Evolutionary conservation across 305 asterid genomes (phyloP).

Genomic region (Fraxinus angustifolia): DNA sequence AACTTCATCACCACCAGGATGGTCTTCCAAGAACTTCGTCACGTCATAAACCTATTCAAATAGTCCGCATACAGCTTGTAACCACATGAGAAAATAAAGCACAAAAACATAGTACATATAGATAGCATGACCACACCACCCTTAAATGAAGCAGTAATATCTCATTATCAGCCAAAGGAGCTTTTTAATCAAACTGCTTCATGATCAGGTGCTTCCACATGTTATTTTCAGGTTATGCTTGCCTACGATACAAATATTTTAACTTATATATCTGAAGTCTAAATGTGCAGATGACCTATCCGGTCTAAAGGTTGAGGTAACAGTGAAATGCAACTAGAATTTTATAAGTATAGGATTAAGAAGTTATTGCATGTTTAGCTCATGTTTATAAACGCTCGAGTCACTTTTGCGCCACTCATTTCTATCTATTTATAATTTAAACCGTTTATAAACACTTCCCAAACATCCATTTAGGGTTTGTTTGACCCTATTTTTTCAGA

Average conservation of each 20-base stretch:
- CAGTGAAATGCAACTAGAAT: neutral
- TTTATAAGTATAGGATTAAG: neutral
- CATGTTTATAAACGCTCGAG: neutral
- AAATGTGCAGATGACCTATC: neutral
- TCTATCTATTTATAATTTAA: neutral
- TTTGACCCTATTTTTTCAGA: too few relatives aligned
- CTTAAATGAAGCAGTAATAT: neutral
- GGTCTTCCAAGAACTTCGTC: slow-evolving; percentile 87
- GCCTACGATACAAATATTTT: neutral
- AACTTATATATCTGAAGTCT: neutral
- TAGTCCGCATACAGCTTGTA: neutral
- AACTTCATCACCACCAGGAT: slow-evolving; percentile 96
- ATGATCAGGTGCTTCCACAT: neutral
- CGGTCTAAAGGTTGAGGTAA: neutral
- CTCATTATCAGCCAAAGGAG: neutral
- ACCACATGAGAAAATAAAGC: neutral
- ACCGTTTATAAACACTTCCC: neutral
- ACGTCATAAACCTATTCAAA: slow-evolving; percentile 66
- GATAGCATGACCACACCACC: neutral
- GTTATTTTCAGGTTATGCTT: neutral
- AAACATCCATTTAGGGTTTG: neutral
- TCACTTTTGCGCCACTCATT: neutral
- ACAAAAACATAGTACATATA: neutral
- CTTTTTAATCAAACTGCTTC: neutral
- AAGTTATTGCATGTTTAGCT: neutral